Percentiles rank a stretch among this genome's conserved stretches.
Conservation (phyloP, 192 early-diverging fungal species). For the Podochytrium sp. region DNA sequence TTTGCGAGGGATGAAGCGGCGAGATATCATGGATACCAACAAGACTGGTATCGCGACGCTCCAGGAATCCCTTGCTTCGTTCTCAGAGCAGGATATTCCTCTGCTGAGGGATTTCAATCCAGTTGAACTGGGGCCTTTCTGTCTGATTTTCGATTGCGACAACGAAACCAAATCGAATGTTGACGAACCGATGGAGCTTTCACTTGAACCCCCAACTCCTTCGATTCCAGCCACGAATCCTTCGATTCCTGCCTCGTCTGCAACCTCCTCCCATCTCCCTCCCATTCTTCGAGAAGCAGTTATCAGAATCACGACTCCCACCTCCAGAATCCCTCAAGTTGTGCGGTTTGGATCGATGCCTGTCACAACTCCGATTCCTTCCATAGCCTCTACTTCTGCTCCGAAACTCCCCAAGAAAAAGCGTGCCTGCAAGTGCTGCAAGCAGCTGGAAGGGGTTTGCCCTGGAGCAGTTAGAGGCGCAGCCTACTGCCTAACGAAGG, state of each 20-base stretch:
- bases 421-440: not conserved
- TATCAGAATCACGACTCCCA: not conserved
- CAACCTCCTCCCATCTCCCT: not conserved
- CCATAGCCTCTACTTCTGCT: not conserved
- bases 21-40: not conserved
- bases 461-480: not conserved
- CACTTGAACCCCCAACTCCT: not conserved
- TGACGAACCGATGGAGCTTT: not conserved
- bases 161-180: no score
- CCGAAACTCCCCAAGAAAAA: not conserved
- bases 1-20: not conserved
- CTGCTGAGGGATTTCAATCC: not conserved
- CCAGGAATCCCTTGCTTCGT: not conserved
- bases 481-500: not conserved
- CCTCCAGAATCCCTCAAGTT: not conserved
- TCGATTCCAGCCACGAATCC: not conserved
- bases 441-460: no score
- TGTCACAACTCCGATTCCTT: not conserved
- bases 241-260: not conserved
- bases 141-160: not conserved
- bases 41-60: not conserved
- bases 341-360: not conserved
- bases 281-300: not conserved
- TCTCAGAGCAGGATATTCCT: not conserved
- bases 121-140: not conserved